Evolutionary conservation across 2,329 filamentous ascomycete species (phyloP).

Genomic region (Alternaria solani): DNA sequence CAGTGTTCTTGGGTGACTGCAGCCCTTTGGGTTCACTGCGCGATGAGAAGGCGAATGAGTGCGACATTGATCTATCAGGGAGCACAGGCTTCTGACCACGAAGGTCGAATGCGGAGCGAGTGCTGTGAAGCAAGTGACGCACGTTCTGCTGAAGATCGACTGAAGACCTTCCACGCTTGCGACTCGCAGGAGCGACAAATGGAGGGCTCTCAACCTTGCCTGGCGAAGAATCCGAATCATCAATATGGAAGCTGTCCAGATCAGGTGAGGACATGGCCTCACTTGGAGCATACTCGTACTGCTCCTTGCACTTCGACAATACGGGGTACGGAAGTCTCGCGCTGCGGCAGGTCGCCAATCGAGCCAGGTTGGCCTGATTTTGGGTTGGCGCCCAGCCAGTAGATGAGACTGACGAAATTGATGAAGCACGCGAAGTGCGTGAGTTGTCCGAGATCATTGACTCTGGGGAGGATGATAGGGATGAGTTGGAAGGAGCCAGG

Average conservation of each 20-base stretch:
- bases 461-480: slow-evolving; percentile 66
- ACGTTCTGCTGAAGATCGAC: slow-evolving; percentile 73
- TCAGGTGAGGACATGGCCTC: slow-evolving; percentile 51
- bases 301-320: slow-evolving; percentile 50
- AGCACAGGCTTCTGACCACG: slow-evolving; percentile 44
- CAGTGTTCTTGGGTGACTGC: slow-evolving; percentile 51
- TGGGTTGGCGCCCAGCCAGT: slow-evolving; percentile 61
- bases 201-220: slow-evolving; percentile 39
- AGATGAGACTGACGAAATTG: slow-evolving; percentile 63
- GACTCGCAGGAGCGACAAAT: slow-evolving; percentile 40
- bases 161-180: slow-evolving; percentile 69
- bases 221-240: slow-evolving; percentile 45
- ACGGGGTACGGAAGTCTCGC: slow-evolving; percentile 54
- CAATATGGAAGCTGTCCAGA: slow-evolving; percentile 61
- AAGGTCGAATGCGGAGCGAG: slow-evolving; percentile 52
- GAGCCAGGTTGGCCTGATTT: slow-evolving; percentile 58
- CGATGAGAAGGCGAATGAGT: slow-evolving; percentile 42
- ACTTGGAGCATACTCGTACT: slow-evolving; percentile 43
- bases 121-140: slow-evolving; percentile 64
- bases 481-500: slow-evolving; percentile 60
- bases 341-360: slow-evolving; percentile 62
- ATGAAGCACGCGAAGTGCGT: slow-evolving; percentile 63
- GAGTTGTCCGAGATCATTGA: slow-evolving; percentile 70
- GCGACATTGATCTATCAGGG: slow-evolving; percentile 47
- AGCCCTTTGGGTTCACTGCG: slow-evolving; percentile 47